Base-by-base conservation (phyloP, 306 rosid genomes). In the Citrullus mucosospermus region DNA sequence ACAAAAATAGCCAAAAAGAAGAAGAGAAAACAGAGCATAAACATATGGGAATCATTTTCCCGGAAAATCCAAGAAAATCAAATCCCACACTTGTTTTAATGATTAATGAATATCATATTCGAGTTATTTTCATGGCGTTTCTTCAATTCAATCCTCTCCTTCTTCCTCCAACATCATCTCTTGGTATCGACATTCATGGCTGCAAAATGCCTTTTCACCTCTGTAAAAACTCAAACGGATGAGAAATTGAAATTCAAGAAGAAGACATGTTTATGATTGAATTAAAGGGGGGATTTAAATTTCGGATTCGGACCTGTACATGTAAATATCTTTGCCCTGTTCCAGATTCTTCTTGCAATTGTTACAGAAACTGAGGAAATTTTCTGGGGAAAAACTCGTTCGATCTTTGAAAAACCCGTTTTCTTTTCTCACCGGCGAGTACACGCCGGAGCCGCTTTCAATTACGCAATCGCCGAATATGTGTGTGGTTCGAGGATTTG, bases 141-240 rank as follows among this genome's bases (percentile, higher is more conserved):
- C 3, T 65, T 17, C 71, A 9, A 32, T 65, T 56, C 83, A 79
- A 81, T 78, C 66, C 76, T 88, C 59, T 65, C 6, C 71, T 36
- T 89, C 71, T 36, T 89, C 93, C 65, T 90, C 97, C 81, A 90
- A 77, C 83, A 87, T 22, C 84, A 95, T 95, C 82, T 85, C 92
- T 74, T 91, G 87, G 72, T 76, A 77, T 10, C 98, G 90, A 80
- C 98, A 95, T 70, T 95, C 98, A 46, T 82, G 38, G 87, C 98
- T 95, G 89, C 98, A 95, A 83, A 92, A 95, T 38, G 97, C 98
- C 70, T 89, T 88, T 80, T 95, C 97, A 55, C 98, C 98, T 88
- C 98, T 95, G 87, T 71, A 84, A 67, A 30, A 6, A 65, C 78
- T 65, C 13, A 60, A 66, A 16, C 30, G 2, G 2, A 44, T 69